phyloP scores from a whole-genome alignment of 2,329 filamentous ascomycete genomes.

The Trichophyton simii region DNA sequence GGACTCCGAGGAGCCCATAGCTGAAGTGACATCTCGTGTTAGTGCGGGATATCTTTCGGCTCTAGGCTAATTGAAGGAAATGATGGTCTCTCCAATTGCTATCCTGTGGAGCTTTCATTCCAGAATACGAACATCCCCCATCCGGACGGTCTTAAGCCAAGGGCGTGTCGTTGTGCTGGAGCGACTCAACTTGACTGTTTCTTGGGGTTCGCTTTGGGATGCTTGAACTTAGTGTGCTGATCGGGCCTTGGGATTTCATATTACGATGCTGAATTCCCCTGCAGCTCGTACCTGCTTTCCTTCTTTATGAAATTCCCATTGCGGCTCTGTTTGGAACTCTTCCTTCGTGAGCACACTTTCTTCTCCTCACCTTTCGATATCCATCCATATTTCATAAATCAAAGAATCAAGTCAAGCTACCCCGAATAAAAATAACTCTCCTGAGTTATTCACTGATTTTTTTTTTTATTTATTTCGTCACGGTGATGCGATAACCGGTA shows the following conservation, averaged over 20 bases:
- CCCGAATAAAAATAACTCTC: neutral
- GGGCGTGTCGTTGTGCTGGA: neutral
- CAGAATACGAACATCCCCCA: neutral
- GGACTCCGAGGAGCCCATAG: neutral
- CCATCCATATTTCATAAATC: neutral
- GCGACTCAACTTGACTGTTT: neutral
- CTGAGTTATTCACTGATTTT: neutral
- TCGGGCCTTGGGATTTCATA: neutral
- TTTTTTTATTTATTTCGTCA: no score
- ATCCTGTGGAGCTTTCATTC: neutral
- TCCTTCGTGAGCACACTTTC: neutral
- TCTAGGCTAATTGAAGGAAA: neutral
- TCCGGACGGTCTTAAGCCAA: neutral
- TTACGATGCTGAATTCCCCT: conserved; percentile 1
- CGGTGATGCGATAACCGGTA: neutral
- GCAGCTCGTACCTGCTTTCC: neutral
- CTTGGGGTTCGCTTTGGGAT: neutral
- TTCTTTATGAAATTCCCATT: neutral
- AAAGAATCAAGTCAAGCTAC: neutral
- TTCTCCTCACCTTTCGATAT: neutral
- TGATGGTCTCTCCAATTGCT: neutral
- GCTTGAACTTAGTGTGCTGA: neutral
- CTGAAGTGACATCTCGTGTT: neutral
- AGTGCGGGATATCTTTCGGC: neutral
- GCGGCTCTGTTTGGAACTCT: neutral